A percentile compares a stretch with the other conserved stretches of the same genome.
Evolutionary conservation across 805 yeast species (phyloP).

Genomic region (Osmozyma mogii): DNA sequence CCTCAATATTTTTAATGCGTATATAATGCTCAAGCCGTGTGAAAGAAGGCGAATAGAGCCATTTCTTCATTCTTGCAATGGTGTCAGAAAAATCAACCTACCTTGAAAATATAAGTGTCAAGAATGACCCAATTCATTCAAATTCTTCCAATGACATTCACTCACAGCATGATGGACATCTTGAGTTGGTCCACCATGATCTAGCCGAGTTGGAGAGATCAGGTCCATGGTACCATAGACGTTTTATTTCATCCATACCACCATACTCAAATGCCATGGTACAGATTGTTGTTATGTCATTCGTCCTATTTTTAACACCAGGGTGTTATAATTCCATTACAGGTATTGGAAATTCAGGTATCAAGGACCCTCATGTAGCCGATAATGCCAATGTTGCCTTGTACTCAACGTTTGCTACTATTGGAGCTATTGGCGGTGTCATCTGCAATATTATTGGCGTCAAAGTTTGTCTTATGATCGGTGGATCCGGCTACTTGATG

Average conservation of each 20-base stretch:
- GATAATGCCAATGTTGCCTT: slow-evolving; percentile 46
- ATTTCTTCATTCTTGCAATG: too few species aligned
- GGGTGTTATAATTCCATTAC: slow-evolving; percentile 46
- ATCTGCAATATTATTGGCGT: slow-evolving; percentile 44
- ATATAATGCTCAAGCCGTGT: too few species aligned
- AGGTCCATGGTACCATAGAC: slow-evolving; percentile 36
- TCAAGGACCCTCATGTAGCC: slow-evolving; percentile 28
- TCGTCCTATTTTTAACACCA: slow-evolving; percentile 42
- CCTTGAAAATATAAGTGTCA: too few species aligned
- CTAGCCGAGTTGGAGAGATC: slow-evolving; percentile 23
- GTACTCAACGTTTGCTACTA: slow-evolving; percentile 46
- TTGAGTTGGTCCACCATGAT: slow-evolving; percentile 18
- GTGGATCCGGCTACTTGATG: slow-evolving; percentile 49
- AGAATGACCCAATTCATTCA: neutral
- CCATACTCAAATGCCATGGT: slow-evolving; percentile 31
- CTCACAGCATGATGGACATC: slow-evolving; percentile 8
- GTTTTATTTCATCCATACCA: slow-evolving; percentile 18
- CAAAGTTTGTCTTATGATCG: slow-evolving; percentile 36
- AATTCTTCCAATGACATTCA: neutral
- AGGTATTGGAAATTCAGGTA: slow-evolving; percentile 44
- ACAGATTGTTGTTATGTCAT: slow-evolving; percentile 40
- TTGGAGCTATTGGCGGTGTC: slow-evolving; percentile 52
- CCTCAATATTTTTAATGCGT: too few species aligned
- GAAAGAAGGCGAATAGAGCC: too few species aligned
- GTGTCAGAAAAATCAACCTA: too few species aligned